These are phyloP conservation scores for Mycena pura DNA, from an alignment of 768 basidiomycete species.

Conservation along the genomic window DNA sequence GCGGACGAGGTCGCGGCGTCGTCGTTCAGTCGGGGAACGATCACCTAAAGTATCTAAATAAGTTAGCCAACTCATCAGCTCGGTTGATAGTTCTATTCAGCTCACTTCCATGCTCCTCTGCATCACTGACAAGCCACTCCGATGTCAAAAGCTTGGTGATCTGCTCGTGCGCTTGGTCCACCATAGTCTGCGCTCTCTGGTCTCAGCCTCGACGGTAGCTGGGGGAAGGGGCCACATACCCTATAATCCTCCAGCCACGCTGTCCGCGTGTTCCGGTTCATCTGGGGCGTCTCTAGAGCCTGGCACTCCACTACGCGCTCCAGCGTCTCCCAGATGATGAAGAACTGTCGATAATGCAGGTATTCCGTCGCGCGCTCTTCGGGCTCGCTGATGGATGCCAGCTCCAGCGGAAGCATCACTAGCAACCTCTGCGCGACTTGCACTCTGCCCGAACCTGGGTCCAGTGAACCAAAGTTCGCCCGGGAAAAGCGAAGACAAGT, in stretches of 20 bases:
- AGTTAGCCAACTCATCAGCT: neutral
- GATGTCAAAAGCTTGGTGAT: constrained; percentile 75
- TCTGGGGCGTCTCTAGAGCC: constrained; percentile 59
- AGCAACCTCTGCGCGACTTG: constrained; percentile 68
- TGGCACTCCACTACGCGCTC: constrained; percentile 67
- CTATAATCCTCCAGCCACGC: constrained; percentile 73
- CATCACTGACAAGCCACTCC: constrained; percentile 76
- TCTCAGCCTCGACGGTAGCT: neutral
- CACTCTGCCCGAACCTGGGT: constrained; percentile 73
- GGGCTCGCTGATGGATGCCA: constrained; percentile 66
- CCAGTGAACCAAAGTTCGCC: constrained; percentile 2
- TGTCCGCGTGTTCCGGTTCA: constrained; percentile 62
- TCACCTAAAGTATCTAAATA: constrained; percentile 44
- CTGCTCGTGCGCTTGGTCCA: constrained; percentile 69
- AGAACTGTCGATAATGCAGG: constrained; percentile 82
- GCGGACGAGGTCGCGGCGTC: constrained; percentile 72
- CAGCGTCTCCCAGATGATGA: constrained; percentile 73
- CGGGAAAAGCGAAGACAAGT: neutral
- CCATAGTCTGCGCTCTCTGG: constrained; percentile 48
- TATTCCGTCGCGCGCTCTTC: constrained; percentile 79
- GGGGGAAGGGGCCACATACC: constrained; percentile 44
- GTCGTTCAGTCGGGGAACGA: no score
- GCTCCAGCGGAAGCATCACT: constrained; percentile 65
- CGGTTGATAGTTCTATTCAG: no score
- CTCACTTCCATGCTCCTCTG: constrained; percentile 49